Evolutionary conservation across 169 alveolate genomes (phyloP).

Genomic region (Plasmodium blacklocki): DNA sequence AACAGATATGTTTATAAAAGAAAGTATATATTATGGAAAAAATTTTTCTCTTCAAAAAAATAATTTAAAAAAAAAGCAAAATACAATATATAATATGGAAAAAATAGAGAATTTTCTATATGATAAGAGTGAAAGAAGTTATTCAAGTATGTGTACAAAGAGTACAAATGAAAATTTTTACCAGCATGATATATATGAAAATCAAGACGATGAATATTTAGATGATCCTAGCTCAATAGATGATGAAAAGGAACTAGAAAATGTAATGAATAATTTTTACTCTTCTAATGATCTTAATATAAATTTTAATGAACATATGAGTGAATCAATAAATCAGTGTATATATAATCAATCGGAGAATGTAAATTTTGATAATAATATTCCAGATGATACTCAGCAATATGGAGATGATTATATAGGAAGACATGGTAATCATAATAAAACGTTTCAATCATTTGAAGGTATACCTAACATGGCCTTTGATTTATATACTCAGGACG

Average conservation of each 20-base stretch:
- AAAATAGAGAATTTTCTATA: slow-evolving; percentile 20
- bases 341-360: background rate
- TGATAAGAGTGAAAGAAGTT: slow-evolving; percentile 11
- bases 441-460: slow-evolving; percentile 54
- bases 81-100: slow-evolving; percentile 6
- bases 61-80: slow-evolving; percentile 3
- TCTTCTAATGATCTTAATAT: slow-evolving; percentile 37
- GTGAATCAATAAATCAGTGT: slow-evolving; percentile 16
- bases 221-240: background rate
- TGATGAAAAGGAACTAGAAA: slow-evolving; percentile 15
- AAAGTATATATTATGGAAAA: slow-evolving; percentile 37
- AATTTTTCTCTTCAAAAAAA: slow-evolving; percentile 30
- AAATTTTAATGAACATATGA: slow-evolving; percentile 30
- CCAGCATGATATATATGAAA: too few species aligned
- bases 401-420: slow-evolving; percentile 2
- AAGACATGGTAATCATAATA: background rate
- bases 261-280: slow-evolving; percentile 6
- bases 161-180: too few species aligned
- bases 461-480: slow-evolving; percentile 54
- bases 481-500: slow-evolving; percentile 31
- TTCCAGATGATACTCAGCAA: background rate
- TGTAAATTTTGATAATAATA: background rate
- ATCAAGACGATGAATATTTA: too few species aligned
- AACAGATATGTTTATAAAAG: slow-evolving; percentile 58
- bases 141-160: slow-evolving; percentile 1